These are phyloP conservation scores for Talaromyces piceae DNA, from an alignment of 2,329 filamentous ascomycete genomes.

Conservation along the genomic window DNA sequence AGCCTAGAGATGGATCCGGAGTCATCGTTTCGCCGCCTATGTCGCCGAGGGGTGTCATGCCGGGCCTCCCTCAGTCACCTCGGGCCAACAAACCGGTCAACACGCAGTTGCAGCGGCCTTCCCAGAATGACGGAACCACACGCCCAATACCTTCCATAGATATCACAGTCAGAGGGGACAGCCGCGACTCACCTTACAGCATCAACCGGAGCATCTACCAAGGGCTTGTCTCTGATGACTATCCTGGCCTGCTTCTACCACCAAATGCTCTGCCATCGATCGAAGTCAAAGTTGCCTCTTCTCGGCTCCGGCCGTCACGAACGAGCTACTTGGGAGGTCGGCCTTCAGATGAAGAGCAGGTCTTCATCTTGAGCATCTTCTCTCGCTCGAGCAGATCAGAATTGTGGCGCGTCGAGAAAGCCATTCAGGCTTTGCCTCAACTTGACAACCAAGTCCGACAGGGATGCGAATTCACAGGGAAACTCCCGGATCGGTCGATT, in stretches of 20 bases:
- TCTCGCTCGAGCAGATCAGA: conserved; percentile 59
- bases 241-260: conserved; percentile 74
- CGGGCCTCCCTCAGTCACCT: conserved; percentile 58
- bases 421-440: conserved; percentile 69
- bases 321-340: conserved; percentile 75
- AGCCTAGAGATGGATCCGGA: conserved; percentile 42
- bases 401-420: conserved; percentile 92
- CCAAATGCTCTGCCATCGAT: conserved; percentile 85
- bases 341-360: conserved; percentile 80
- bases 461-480: conserved; percentile 62
- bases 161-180: conserved; percentile 27
- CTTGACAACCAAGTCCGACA: conserved; percentile 76
- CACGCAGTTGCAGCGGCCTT: conserved; percentile 29
- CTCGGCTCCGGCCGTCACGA: conserved; percentile 85
- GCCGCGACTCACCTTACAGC: conserved; percentile 20
- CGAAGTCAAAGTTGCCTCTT: conserved; percentile 80
- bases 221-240: conserved; percentile 76
- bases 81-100: conserved; percentile 65
- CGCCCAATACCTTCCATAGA: conserved; percentile 31
- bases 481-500: conserved; percentile 72
- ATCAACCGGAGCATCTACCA: conserved; percentile 54
- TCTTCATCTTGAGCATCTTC: conserved; percentile 83
- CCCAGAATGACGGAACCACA: conserved; percentile 11
- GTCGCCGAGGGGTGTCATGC: conserved; percentile 52
- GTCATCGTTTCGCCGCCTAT: conserved; percentile 58